Evolutionary conservation across 352 stramenopile species (phyloP).

Genomic region (Phytophthora tentaculata): DNA sequence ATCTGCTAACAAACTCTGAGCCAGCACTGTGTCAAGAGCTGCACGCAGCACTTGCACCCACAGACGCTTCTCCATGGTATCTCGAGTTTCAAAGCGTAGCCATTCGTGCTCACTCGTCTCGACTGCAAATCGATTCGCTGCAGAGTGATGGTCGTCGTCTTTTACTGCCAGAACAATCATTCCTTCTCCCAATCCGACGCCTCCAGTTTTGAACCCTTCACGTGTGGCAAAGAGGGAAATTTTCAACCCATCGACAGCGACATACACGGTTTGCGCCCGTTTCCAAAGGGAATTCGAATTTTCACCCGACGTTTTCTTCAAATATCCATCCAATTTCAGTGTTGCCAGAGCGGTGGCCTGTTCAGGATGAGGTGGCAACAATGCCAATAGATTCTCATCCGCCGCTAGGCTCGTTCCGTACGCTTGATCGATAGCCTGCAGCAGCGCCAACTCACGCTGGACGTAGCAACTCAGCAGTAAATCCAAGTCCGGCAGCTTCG

Average conservation of each 20-base stretch:
- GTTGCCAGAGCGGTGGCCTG: slow-evolving; percentile 40
- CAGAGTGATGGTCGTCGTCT: slow-evolving; percentile 26
- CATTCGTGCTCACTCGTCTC: slow-evolving; percentile 62
- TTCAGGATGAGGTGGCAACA: slow-evolving; percentile 40
- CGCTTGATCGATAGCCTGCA: slow-evolving; percentile 55
- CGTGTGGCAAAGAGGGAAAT: slow-evolving; percentile 62
- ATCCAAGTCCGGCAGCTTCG: slow-evolving; percentile 57
- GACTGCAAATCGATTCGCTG: slow-evolving; percentile 44
- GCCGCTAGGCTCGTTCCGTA: slow-evolving; percentile 43
- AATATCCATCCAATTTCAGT: slow-evolving; percentile 48
- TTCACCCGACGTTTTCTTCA: slow-evolving; percentile 38
- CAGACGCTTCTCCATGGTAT: slow-evolving; percentile 42
- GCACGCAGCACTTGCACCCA: slow-evolving; percentile 64
- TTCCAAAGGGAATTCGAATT: slow-evolving; percentile 41
- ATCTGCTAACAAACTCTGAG: slow-evolving; percentile 52
- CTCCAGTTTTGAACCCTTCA: slow-evolving; percentile 63
- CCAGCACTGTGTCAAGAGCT: slow-evolving; percentile 56
- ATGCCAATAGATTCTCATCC: slow-evolving; percentile 40
- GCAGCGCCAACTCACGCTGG: slow-evolving; percentile 47
- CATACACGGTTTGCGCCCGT: slow-evolving; percentile 48
- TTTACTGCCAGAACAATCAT: slow-evolving; percentile 48
- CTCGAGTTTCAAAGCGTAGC: slow-evolving; percentile 50
- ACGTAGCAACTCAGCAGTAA: slow-evolving; percentile 55
- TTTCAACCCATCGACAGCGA: slow-evolving; percentile 49
- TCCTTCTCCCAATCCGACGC: slow-evolving; percentile 17